phyloP scores from a whole-genome alignment of 345 rosid genomes.

The Lepidium didymum region DNA sequence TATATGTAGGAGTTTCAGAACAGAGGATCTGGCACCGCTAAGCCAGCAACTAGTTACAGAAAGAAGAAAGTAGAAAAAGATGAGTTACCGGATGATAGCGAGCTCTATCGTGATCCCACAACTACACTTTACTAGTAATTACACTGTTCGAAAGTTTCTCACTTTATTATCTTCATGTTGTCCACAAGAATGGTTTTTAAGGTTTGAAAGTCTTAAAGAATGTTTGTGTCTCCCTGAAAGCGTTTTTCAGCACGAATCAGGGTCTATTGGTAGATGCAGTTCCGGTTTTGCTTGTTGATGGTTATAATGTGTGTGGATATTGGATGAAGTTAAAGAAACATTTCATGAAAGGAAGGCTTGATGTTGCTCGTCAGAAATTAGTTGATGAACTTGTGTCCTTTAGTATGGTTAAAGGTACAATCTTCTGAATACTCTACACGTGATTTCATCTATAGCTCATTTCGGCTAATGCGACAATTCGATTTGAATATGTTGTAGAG shows the following conservation, averaged over 20 bases:
- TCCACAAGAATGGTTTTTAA: not conserved
- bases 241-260: constrained; percentile 69
- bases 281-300: constrained; percentile 94
- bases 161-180: not conserved
- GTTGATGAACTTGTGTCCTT: constrained; percentile 72
- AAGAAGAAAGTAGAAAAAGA: constrained; percentile 68
- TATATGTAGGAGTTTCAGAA: constrained; percentile 53
- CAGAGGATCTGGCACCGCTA: constrained; percentile 49
- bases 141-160: constrained; percentile 13
- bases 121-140: constrained; percentile 73
- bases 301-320: constrained; percentile 93
- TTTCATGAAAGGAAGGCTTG: constrained; percentile 77
- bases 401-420: constrained; percentile 65
- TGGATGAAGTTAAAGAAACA: constrained; percentile 90
- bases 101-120: constrained; percentile 67
- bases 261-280: constrained; percentile 47
- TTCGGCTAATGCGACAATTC: not conserved
- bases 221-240: constrained; percentile 25
- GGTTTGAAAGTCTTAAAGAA: constrained; percentile 9
- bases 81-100: constrained; percentile 54
- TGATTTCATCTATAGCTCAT: not conserved
- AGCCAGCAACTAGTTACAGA: constrained; percentile 89
- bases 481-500: constrained; percentile 42
- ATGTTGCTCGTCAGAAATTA: constrained; percentile 75
- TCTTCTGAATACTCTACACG: not conserved